Evolutionary conservation across 805 yeast genomes (phyloP), one percentile per base, ranked within the genome.

Genomic region (Spathaspora passalidarum): DNA sequence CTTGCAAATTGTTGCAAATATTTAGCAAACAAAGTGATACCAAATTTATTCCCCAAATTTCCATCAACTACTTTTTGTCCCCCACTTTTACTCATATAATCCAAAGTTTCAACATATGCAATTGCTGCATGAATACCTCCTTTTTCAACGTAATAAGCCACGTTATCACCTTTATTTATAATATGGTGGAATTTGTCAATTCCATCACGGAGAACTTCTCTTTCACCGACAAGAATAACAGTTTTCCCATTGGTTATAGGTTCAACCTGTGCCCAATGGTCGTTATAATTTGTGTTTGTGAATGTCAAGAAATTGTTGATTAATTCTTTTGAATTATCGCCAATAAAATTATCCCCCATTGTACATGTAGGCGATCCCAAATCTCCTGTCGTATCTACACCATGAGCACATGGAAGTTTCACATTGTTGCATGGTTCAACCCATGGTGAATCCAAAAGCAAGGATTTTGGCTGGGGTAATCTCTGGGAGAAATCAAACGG

Each of bases 61-160:
- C 65, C 67, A 0, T 47, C 54, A 4, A 60, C 42, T 1, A 63
- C 68, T 10, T 42, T 44, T 23, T 47, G 32, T 6, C 51, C 50
- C 1, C 65, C 64, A 4, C 44, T 21, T 5, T 43, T 26, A 11
- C 59, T 53, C 35, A 58, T 43, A 48, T 50, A 65, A 45, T 65
- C 68, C 14, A 63, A 52, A 32, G 65, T 52, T 47, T 66, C 71
- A 8, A 66, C 66, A 46, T 62, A 63, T 23, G 63, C 59, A 41
- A 62, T 39, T 2, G 61, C 56, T 32, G 62, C 69, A 50, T 66
- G 71, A 35, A 64, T 59, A 32, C 70, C 70, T 6, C 70, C 70
- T 5, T 54, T 52, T 39, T 66, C 71, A n/a, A 59, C 40, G 25
- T 48, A 48, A 2, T 46, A 48, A 23, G 53, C 49, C 17, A 66